Conservation (phyloP, 2,329 filamentous ascomycete genomes). For the Trichoderma oligosporum region DNA sequence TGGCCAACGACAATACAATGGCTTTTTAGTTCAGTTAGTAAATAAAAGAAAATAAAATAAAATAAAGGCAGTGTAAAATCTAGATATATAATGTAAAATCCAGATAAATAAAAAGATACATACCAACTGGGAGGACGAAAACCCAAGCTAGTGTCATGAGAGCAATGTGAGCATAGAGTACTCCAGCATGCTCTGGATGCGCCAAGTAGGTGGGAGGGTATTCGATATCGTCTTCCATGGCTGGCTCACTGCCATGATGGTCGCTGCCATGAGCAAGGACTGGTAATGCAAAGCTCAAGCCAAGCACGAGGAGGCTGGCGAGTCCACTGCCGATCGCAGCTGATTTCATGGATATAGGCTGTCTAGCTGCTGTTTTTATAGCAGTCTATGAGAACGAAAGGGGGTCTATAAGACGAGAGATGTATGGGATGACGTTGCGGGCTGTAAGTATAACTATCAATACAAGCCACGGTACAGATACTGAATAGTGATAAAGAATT, state of each 20-base stretch:
- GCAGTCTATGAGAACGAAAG: neutral
- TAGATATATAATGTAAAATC: no score
- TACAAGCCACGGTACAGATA: neutral
- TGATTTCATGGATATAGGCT: slow-evolving; percentile 13
- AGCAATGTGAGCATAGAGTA: slow-evolving; percentile 66
- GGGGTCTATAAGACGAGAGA: neutral
- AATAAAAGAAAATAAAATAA: no score
- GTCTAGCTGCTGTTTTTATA: neutral
- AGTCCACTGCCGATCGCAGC: neutral
- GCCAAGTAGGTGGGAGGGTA: slow-evolving; percentile 57
- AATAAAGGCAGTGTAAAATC: no score
- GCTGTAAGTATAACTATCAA: neutral
- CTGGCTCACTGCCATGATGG: slow-evolving; percentile 21
- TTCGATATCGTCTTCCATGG: slow-evolving; percentile 26
- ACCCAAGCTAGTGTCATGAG: slow-evolving; percentile 71
- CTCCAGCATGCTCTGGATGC: slow-evolving; percentile 47
- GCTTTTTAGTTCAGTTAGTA: slow-evolving; percentile 43
- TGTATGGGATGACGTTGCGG: neutral
- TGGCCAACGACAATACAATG: slow-evolving; percentile 80
- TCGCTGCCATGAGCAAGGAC: slow-evolving; percentile 21
- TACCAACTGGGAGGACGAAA: slow-evolving; percentile 68
- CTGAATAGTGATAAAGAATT: no score
- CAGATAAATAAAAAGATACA: slow-evolving; percentile 34
- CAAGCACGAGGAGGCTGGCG: slow-evolving; percentile 18
- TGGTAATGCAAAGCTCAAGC: slow-evolving; percentile 10